A percentile compares a stretch with the other conserved stretches of the same genome.
Evolutionary conservation across 805 yeast species (phyloP).

Genomic region (Torulaspora delbrueckii): DNA sequence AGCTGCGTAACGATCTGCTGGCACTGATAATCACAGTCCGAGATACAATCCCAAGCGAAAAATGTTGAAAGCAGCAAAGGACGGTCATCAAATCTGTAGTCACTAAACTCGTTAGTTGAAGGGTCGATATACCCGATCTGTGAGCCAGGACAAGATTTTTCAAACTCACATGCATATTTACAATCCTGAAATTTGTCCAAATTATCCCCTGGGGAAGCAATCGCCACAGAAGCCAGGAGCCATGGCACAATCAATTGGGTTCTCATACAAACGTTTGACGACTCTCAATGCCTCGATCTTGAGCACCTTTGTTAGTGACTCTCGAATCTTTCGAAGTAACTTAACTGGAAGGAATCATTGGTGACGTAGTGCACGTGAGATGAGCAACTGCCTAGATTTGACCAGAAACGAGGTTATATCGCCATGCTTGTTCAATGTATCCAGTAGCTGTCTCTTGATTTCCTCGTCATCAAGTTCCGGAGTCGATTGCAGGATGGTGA

Average conservation of each 20-base stretch:
- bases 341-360: neutral
- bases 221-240: neutral
- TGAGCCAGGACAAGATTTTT: slow-evolving; percentile 21
- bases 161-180: slow-evolving; percentile 44
- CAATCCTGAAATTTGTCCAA: slow-evolving; percentile 54
- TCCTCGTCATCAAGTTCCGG: slow-evolving; percentile 38
- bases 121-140: slow-evolving; percentile 21
- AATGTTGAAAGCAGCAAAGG: slow-evolving; percentile 38
- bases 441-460: slow-evolving; percentile 7
- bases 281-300: neutral
- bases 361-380: slow-evolving; percentile 8
- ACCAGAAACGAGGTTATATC: slow-evolving; percentile 21
- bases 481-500: slow-evolving; percentile 35
- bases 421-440: slow-evolving; percentile 14
- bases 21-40: slow-evolving; percentile 90
- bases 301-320: neutral
- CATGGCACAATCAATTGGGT: neutral
- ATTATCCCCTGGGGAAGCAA: slow-evolving; percentile 59
- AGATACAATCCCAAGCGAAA: slow-evolving; percentile 67
- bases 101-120: slow-evolving; percentile 26
- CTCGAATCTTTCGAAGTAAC: neutral
- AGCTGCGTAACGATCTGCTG: slow-evolving; percentile 67
- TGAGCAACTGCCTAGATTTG: slow-evolving; percentile 15
- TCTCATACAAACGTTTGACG: slow-evolving; percentile 1
- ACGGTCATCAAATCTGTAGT: slow-evolving; percentile 20